Base-by-base conservation (phyloP, 2,329 filamentous ascomycete species). In the Colletotrichum acutatum region DNA sequence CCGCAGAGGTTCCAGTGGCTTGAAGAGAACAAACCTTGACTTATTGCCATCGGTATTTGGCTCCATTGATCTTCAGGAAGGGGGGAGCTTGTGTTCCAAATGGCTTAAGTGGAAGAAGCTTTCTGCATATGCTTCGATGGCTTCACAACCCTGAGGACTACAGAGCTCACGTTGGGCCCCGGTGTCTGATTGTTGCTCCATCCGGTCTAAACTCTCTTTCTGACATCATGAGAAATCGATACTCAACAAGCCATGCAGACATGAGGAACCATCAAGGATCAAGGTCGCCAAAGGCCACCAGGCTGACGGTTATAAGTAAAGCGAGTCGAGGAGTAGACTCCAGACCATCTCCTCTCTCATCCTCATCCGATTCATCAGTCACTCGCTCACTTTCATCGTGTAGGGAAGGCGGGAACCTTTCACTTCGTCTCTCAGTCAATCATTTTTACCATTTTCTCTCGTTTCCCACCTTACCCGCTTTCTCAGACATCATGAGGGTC, bases 311-410 rank as follows among this genome's bases (percentile, higher is more conserved):
- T 70, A 70, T 70, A 69, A 69, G 52, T 68, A 68, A 28, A 68
- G 68, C 52, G 57, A 30, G n/a, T 49, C 19, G 6, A 37, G 3
- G 24, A 56, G 42, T n/a, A 28, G 42, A 42, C 28, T 28, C 32
- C n/a, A 58, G 8, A 22, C 24, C n/a, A 22, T 54, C 32, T 49
- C 46, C 66, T 57, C 69, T 65, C 28, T 32, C 37, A 22, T 59
- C 61, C 19, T 56, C 63, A 68, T 72, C 64, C 53, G 28, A 62
- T 56, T 61, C 65, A 63, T 53, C 71, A 63, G 64, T 73, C 72
- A 56, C 64, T 74, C 66, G 61, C 66, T 71, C 63, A 72, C 71
- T 62, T 42, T 68, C 58, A 66, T 66, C 14, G 68, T 65, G n/a
- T 30, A 46, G 30, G 58, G 59, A 61, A 66, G 67, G 66, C 71